These are phyloP conservation scores for Penicillium samsonianum DNA, from an alignment of 495 filamentous ascomycete genomes.

Conservation along the genomic window DNA sequence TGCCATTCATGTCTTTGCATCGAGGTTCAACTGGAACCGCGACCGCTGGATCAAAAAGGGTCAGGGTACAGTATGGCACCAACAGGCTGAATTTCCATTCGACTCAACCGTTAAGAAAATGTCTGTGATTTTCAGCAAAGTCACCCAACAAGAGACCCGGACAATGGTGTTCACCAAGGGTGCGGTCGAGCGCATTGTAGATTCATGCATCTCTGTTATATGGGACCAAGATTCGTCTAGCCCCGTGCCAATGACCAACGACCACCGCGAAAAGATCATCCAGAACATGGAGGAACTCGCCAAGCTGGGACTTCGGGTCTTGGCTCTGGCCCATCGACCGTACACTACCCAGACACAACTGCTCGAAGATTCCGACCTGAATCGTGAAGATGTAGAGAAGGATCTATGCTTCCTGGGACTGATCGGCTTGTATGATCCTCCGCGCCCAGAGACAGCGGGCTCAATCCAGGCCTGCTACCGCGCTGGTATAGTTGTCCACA, in stretches of 20 bases:
- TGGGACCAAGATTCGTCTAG: slow-evolving; percentile 46
- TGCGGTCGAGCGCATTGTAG: slow-evolving; percentile 67
- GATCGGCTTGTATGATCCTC: slow-evolving; percentile 75
- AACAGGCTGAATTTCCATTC: slow-evolving; percentile 59
- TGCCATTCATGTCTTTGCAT: slow-evolving; percentile 61
- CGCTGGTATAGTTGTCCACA: slow-evolving; percentile 76
- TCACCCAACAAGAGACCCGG: slow-evolving; percentile 16
- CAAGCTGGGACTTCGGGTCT: slow-evolving; percentile 56
- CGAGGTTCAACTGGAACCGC: slow-evolving; percentile 55
- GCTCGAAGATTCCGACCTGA: slow-evolving; percentile 14
- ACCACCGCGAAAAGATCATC: slow-evolving; percentile 44
- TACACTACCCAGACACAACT: slow-evolving; percentile 23
- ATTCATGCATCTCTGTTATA: slow-evolving; percentile 54
- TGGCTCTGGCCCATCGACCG: slow-evolving; percentile 53
- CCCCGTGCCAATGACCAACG: slow-evolving; percentile 33
- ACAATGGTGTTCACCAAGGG: slow-evolving; percentile 63
- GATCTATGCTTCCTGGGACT: slow-evolving; percentile 66
- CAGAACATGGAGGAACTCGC: slow-evolving; percentile 58
- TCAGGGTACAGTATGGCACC: slow-evolving; percentile 43
- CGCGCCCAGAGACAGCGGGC: slow-evolving; percentile 65
- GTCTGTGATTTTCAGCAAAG: slow-evolving; percentile 53
- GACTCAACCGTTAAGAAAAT: slow-evolving; percentile 63
- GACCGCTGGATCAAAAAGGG: slow-evolving; percentile 43
- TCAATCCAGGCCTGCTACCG: slow-evolving; percentile 64
- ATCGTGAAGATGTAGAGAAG: slow-evolving; percentile 22